A percentile compares a stretch with the other conserved stretches of the same genome.
phyloP scores from a whole-genome alignment of 345 rosid genomes.

The Salix brachista region DNA sequence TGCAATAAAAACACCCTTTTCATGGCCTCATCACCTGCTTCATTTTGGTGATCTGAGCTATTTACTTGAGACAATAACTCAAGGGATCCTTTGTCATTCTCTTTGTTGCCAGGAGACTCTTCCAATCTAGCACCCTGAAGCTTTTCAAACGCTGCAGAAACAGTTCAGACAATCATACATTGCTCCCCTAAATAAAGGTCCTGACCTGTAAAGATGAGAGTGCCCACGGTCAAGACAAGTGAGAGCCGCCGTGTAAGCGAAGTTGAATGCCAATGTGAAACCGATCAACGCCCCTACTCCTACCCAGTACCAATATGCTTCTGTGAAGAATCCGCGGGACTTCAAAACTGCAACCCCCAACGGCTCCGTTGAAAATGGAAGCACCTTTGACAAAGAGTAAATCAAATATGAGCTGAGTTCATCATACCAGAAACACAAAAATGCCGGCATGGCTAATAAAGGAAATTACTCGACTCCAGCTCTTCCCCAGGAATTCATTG shows the following conservation, averaged over 20 bases:
- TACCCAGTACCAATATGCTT: slow-evolving; percentile 64
- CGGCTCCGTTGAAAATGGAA: slow-evolving; percentile 25
- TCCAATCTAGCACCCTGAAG: slow-evolving; percentile 35
- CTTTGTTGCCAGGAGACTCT: slow-evolving; percentile 11
- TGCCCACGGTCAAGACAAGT: slow-evolving; percentile 54
- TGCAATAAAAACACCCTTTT: neutral
- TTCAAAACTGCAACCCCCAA: slow-evolving; percentile 44
- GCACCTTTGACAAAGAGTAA: slow-evolving; percentile 12
- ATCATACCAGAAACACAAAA: neutral
- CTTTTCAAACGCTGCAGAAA: slow-evolving; percentile 46
- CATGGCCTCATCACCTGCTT: neutral
- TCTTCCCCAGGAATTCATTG: slow-evolving; percentile 66
- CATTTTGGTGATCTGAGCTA: neutral
- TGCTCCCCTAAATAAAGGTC: too few relatives aligned
- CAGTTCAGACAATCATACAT: too few relatives aligned
- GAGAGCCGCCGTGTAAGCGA: slow-evolving; percentile 36
- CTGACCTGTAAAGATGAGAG: neutral
- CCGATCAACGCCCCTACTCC: slow-evolving; percentile 43
- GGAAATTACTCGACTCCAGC: slow-evolving; percentile 47
- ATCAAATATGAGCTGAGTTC: neutral
- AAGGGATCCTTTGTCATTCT: neutral
- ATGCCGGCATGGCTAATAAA: neutral
- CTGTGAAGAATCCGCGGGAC: slow-evolving; percentile 44
- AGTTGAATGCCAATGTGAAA: slow-evolving; percentile 42
- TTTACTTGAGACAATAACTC: neutral